A percentile compares a stretch with the other conserved stretches of the same genome.
These are phyloP conservation scores for Cucumis melo DNA, from an alignment of 306 rosid genomes.

Conservation along the genomic window DNA sequence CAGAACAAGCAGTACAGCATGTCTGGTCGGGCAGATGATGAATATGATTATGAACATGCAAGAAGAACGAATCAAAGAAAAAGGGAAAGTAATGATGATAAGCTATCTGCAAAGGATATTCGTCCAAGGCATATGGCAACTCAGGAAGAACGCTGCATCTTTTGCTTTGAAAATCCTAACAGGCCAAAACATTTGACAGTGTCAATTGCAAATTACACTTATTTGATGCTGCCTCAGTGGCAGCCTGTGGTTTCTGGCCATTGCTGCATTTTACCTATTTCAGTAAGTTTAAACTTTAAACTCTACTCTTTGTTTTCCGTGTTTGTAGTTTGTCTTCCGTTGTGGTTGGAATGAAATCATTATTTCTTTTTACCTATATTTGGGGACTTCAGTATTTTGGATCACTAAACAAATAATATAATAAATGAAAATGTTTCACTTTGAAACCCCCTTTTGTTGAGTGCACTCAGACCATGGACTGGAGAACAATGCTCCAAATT, in stretches of 20 bases:
- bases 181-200: slow-evolving; percentile 76
- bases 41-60: slow-evolving; percentile 67
- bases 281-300: slow-evolving; percentile 27
- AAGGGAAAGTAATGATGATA: slow-evolving; percentile 38
- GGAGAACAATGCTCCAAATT: background rate
- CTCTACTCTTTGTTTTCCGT: background rate
- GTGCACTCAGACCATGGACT: background rate
- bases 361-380: background rate
- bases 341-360: background rate
- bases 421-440: background rate
- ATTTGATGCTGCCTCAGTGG: slow-evolving; percentile 81
- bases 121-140: slow-evolving; percentile 31
- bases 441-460: background rate
- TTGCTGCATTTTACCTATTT: slow-evolving; percentile 83
- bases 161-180: slow-evolving; percentile 71
- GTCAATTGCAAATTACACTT: slow-evolving; percentile 63
- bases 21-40: slow-evolving; percentile 69
- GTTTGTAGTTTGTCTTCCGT: background rate
- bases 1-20: slow-evolving; percentile 57
- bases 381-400: background rate
- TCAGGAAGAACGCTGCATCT: slow-evolving; percentile 69
- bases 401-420: background rate
- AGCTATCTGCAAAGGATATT: slow-evolving; percentile 25
- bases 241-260: slow-evolving; percentile 80
- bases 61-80: slow-evolving; percentile 51